These are phyloP conservation scores for Cryptococcus sp. DNA, from an alignment of 1,284 basidiomycete genomes.

Conservation along the genomic window DNA sequence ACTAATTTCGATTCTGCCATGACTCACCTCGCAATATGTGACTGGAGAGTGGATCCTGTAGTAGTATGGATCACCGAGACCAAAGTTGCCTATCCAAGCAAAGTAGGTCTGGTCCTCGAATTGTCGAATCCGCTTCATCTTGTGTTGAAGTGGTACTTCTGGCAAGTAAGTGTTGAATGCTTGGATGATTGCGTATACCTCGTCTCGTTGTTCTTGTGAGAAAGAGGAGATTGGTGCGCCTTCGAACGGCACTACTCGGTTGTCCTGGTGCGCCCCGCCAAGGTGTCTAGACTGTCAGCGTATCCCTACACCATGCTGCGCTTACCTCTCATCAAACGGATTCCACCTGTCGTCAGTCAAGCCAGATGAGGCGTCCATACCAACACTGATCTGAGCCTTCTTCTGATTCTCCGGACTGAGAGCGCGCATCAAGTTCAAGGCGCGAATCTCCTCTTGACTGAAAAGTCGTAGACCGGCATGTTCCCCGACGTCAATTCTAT, in stretches of 20 bases:
- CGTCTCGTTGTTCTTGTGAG: slow-evolving; percentile 30
- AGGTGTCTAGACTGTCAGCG: not conserved
- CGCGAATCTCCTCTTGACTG: slow-evolving; percentile 40
- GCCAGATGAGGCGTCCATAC: slow-evolving; percentile 30
- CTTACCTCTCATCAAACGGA: slow-evolving; percentile 42
- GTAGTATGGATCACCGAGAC: slow-evolving; percentile 48
- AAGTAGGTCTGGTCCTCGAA: slow-evolving; percentile 43
- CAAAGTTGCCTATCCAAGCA: slow-evolving; percentile 47
- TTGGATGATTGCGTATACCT: slow-evolving; percentile 35
- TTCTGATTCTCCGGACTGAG: slow-evolving; percentile 38
- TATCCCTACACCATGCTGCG: not conserved
- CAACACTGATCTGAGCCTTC: slow-evolving; percentile 37
- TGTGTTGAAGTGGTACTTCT: slow-evolving; percentile 27
- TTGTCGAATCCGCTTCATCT: slow-evolving; percentile 29
- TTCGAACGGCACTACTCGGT: slow-evolving; percentile 46
- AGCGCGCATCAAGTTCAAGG: slow-evolving; percentile 41
- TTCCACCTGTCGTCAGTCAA: slow-evolving; percentile 49
- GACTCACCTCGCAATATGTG: slow-evolving; percentile 42
- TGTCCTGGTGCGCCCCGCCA: slow-evolving; percentile 21
- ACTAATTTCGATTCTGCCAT: too few relatives aligned
- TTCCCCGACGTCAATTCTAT: slow-evolving; percentile 45
- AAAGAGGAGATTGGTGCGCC: slow-evolving; percentile 38
- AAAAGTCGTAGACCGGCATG: slow-evolving; percentile 45
- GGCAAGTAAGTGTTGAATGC: slow-evolving; percentile 51
- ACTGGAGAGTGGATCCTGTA: slow-evolving; percentile 47